Conservation (phyloP, 1,284 basidiomycete species). For the Tilletia horrida region DNA sequence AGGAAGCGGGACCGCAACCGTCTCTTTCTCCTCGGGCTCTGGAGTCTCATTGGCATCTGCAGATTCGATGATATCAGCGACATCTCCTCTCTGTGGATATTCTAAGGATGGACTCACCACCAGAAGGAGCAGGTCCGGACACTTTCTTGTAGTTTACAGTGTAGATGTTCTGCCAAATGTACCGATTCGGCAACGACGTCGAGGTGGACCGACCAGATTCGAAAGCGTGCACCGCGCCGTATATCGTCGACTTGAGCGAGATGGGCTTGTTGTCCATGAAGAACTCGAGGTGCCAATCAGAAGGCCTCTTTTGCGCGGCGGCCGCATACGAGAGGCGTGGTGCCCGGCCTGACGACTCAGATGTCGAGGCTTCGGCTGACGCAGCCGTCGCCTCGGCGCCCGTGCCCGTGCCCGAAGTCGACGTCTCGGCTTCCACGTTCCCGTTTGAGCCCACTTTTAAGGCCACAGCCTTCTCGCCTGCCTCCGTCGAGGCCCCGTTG, state of each 20-base stretch:
- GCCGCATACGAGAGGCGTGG: conserved; percentile 75
- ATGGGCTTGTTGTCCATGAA: conserved; percentile 80
- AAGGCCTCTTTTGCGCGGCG: conserved; percentile 82
- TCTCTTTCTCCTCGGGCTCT: conserved; percentile 31
- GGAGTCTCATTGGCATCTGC: conserved; percentile 30
- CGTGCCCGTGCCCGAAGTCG: neutral
- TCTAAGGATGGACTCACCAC: conserved; percentile 19
- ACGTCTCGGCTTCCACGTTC: conserved; percentile 88
- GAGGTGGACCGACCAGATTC: neutral
- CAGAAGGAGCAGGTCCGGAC: conserved; percentile 66
- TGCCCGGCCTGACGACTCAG: conserved; percentile 26
- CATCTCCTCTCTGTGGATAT: neutral
- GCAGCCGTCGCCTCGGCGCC: conserved; percentile 24
- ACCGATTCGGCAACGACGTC: conserved; percentile 47
- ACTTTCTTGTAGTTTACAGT: conserved; percentile 92
- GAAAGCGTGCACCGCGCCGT: conserved; percentile 85
- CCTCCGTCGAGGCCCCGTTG: conserved; percentile 22
- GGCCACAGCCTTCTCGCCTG: conserved; percentile 42
- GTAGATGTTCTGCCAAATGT: conserved; percentile 84
- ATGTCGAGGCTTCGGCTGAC: conserved; percentile 12
- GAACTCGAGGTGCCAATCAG: conserved; percentile 95
- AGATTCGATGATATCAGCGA: neutral
- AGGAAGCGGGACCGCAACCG: conserved; percentile 52
- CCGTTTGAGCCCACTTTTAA: conserved; percentile 41
- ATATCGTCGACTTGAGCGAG: conserved; percentile 84